Base-by-base conservation (phyloP, 2,329 filamentous ascomycete species). In the Paracorniculantispora psalliotae region DNA sequence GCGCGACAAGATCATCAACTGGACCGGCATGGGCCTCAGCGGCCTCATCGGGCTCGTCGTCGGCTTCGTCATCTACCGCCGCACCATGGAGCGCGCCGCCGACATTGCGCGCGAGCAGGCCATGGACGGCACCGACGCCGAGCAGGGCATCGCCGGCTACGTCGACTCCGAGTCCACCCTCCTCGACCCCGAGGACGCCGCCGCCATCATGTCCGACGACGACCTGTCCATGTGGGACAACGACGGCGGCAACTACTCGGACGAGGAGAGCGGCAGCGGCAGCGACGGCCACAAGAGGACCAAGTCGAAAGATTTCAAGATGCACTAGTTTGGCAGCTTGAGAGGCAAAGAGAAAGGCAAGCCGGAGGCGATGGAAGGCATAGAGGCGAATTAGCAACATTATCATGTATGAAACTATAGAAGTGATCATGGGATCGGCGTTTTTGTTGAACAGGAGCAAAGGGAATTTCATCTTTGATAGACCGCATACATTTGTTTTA, bases 11-110 rank as follows among this genome's bases (percentile, higher is more conserved):
- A 81, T 85, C 28, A 78, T 97, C 67, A 96, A 94, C 74, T 96
- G 96, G 71, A 73, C 87, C 25, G 88, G 86, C 75, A 97, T 97
- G 72, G 69, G 85, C 15, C 72, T 92, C 60, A 89, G 91, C 28
- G 82, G 84, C 52, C 68, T 84, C 23, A 77, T 96, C 13, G 94
- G 94, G 48, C 76, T 88, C 23, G 81, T 78, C 26, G 92, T 94
- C 2, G 93, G 91, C 17, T 89, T 86, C 73, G 80, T 96, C 73
- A 96, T 99, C 70, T 99, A 96, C 76, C 82, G 81, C 56, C 79
- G 83, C 61, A 88, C 85, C 58, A 86, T 87, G 79, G 79, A 82
- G 43, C 79, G 85, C 55, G 84, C 85, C 19, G 79, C 79, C 52
- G 81, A 86, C 71, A 75, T 88, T 35, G 81, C 78, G 13, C 70